Base-by-base conservation (phyloP, 768 basidiomycete species). In the Mycena haematopus region DNA sequence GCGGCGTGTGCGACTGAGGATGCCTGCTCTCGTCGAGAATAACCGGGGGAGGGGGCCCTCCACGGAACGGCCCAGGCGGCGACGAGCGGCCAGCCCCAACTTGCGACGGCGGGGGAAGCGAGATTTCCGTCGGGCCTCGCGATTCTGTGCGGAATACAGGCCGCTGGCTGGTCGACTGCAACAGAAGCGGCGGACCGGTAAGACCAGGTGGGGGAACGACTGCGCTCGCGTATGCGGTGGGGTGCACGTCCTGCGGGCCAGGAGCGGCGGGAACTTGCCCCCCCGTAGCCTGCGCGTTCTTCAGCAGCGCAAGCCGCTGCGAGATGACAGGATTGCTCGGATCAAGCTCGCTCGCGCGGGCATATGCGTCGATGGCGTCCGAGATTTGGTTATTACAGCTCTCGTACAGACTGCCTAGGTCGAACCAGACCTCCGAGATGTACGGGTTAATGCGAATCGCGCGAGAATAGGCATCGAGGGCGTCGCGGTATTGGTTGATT, bases 381-480 rank as follows among this genome's bases (percentile, higher is more conserved):
- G 91, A 91, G 72, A 99, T 94, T 76, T 99, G 97, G 72, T 99
- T 98, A 79, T 99, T 99, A 82, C 96, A 99, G 67, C 91, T 92
- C 77, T 99, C 97, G 73, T 99, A 99, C 0, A 99, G 82, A 65
- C 90, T 92, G 44, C 97, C 97, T 40, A 99, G 87, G 78, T 99
- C 96, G 75, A 96, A 99, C 95, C 95, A 96, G 8, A 96, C 93
- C 72, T 89, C 97, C 38, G 83, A 84, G 70, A 99, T 98, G 81
- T 96, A 99, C 0, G 97, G 97, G 74, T 99, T 98, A 78, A 99
- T 96, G 65, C 96, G 90, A 70, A 99, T 99, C 13, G 97, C 97
- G 17, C 96, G 92, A 29, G 97, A 99, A 76, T 99, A 99, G 11
- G 97, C 97, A 71, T 99, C 97, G 38, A 99, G 88, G 2, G 96